These are phyloP conservation scores for Penicillium daleae DNA, from an alignment of 495 filamentous ascomycete genomes.

Conservation along the genomic window DNA sequence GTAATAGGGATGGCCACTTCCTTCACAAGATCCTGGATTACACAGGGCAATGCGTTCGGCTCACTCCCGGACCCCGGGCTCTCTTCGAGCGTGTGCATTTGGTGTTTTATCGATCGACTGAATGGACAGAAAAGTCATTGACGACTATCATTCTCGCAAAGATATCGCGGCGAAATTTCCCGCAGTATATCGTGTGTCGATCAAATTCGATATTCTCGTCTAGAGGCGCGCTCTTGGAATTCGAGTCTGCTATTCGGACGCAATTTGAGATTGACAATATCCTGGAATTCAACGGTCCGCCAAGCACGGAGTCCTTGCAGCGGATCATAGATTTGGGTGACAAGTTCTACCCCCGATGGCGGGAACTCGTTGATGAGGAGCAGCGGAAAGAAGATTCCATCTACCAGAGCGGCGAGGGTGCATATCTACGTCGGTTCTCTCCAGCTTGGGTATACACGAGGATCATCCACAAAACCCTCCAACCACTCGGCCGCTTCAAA, in stretches of 20 bases:
- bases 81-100: constrained; percentile 94
- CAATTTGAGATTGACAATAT: constrained; percentile 83
- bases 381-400: constrained; percentile 76
- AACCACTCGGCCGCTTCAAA: constrained; percentile 83
- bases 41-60: constrained; percentile 81
- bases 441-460: constrained; percentile 93
- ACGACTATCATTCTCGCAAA: constrained; percentile 94
- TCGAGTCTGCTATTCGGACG: constrained; percentile 81
- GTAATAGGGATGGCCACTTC: constrained; percentile 63
- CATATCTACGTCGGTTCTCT: constrained; percentile 88
- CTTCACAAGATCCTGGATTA: constrained; percentile 75
- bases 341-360: constrained; percentile 80
- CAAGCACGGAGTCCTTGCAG: constrained; percentile 63
- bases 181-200: constrained; percentile 86
- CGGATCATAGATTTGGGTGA: constrained; percentile 74
- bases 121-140: constrained; percentile 96
- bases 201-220: constrained; percentile 87
- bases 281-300: constrained; percentile 82
- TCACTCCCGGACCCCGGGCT: constrained; percentile 72
- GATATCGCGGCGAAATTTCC: constrained; percentile 84
- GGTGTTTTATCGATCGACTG: constrained; percentile 93
- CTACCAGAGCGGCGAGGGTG: constrained; percentile 84
- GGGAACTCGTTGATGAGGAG: constrained; percentile 71
- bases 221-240: constrained; percentile 76
- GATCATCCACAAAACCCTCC: constrained; percentile 84